A percentile compares a stretch with the other conserved stretches of the same genome.
These are phyloP conservation scores for Fagopyrum tataricum DNA, from an alignment of 148 eudicot species.

Conservation along the genomic window DNA sequence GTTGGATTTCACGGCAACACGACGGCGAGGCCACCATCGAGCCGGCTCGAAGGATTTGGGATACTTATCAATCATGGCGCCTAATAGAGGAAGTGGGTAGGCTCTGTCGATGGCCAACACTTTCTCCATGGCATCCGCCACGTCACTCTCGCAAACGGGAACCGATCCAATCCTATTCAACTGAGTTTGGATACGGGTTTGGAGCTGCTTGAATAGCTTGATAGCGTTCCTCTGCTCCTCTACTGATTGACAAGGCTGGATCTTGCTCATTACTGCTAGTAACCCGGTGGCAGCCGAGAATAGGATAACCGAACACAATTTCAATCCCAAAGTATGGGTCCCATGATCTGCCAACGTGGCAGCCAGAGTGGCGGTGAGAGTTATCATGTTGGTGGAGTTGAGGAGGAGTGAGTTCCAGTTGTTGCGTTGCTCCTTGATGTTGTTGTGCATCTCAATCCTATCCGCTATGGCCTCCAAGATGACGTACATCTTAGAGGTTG, in stretches of 20 bases:
- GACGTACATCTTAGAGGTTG: conserved; percentile 28
- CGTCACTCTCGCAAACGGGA: conserved; percentile 16
- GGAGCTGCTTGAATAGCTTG: conserved; percentile 38
- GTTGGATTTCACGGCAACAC: background rate
- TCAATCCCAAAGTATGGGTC: conserved; percentile 19
- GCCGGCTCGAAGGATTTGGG: conserved; percentile 43
- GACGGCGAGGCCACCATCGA: conserved; percentile 40
- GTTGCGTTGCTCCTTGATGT: conserved; percentile 43
- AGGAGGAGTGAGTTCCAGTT: conserved; percentile 59
- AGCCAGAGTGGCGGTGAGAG: conserved; percentile 37
- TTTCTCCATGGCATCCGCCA: conserved; percentile 29
- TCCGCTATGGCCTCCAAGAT: conserved; percentile 45
- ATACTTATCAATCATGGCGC: conserved; percentile 57
- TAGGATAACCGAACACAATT: conserved; percentile 38
- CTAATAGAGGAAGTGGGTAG: conserved; percentile 57
- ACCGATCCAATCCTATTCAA: background rate
- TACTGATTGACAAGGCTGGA: conserved; percentile 64
- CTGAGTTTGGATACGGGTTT: conserved; percentile 16
- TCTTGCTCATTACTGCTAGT: conserved; percentile 43
- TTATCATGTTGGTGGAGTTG: conserved; percentile 50
- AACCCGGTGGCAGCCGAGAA: conserved; percentile 46
- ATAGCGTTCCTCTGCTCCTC: conserved; percentile 63
- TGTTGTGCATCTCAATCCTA: conserved; percentile 63
- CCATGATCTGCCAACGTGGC: background rate
- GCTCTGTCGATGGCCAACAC: conserved; percentile 57